These are phyloP conservation scores for Taiwanofungus camphoratus DNA, from an alignment of 1,284 basidiomycete species.

Conservation along the genomic window DNA sequence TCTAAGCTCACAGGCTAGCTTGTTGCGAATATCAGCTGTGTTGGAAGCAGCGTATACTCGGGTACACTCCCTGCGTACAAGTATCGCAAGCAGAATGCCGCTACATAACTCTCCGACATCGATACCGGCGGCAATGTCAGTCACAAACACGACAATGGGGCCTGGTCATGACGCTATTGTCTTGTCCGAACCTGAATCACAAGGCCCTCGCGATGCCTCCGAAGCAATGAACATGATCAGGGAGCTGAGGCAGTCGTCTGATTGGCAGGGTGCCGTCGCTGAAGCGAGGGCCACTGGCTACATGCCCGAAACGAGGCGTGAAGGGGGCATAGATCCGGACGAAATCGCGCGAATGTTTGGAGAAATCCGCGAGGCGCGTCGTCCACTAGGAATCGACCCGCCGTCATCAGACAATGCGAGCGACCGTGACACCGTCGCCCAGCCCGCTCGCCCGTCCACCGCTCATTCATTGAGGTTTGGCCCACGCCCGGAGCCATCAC, in stretches of 20 bases:
- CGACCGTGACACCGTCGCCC: not conserved
- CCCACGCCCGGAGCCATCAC: slow-evolving; percentile 5
- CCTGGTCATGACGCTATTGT: slow-evolving; percentile 26
- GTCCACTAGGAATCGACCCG: not conserved
- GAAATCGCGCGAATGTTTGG: not conserved
- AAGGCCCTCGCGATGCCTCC: slow-evolving; percentile 2
- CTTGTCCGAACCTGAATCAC: slow-evolving; percentile 15
- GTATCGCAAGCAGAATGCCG: slow-evolving; percentile 7
- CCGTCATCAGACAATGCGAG: not conserved
- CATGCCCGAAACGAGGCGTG: not conserved
- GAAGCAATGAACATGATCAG: not conserved
- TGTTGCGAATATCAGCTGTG: slow-evolving; percentile 10
- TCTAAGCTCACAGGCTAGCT: slow-evolving; percentile 12
- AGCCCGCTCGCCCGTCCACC: not conserved
- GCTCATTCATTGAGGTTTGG: slow-evolving; percentile 3
- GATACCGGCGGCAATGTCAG: not conserved
- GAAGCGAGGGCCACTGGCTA: not conserved
- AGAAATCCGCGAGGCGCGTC: slow-evolving; percentile 7
- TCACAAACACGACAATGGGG: slow-evolving; percentile 17
- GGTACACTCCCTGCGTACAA: slow-evolving; percentile 10
- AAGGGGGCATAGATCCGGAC: not conserved
- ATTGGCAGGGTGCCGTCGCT: not conserved
- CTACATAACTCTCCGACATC: slow-evolving; percentile 1
- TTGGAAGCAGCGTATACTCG: slow-evolving; percentile 14
- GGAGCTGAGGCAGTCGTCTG: not conserved